Percentiles rank a stretch among this genome's conserved stretches.
These are phyloP conservation scores for Golubevia sp. DNA, from an alignment of 1,284 basidiomycete genomes.

Conservation along the genomic window DNA sequence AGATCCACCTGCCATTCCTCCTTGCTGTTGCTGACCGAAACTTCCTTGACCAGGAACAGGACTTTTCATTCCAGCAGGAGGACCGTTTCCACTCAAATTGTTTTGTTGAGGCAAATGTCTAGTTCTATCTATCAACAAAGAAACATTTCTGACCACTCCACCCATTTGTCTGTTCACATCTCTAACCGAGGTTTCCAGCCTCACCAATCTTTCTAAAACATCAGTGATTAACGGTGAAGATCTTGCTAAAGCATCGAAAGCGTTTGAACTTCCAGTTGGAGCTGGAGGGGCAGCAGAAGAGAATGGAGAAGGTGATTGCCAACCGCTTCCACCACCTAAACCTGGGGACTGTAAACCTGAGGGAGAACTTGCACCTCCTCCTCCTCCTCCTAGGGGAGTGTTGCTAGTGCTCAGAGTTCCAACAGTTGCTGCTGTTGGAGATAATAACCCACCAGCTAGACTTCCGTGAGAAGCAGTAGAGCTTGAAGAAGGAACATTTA, in stretches of 20 bases:
- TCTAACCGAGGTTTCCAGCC: conserved; percentile 72
- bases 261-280: conserved; percentile 40
- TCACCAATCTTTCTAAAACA: conserved; percentile 73
- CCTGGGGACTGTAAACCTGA: background rate
- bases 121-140: conserved; percentile 72
- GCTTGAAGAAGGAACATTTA: background rate
- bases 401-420: background rate
- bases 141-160: conserved; percentile 76
- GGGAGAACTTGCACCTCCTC: background rate
- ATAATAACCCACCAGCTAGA: background rate
- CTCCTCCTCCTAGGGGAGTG: background rate
- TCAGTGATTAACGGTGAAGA: conserved; percentile 75
- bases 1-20: conserved; percentile 6
- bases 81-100: background rate
- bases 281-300: background rate
- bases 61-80: background rate
- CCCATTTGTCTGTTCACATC: conserved; percentile 76
- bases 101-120: conserved; percentile 10
- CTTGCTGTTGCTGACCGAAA: conserved; percentile 14
- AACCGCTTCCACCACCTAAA: background rate
- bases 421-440: background rate
- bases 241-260: conserved; percentile 74
- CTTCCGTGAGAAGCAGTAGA: background rate
- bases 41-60: conserved; percentile 3
- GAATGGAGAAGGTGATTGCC: background rate